Percentiles rank a stretch among this genome's conserved stretches.
phyloP scores from a whole-genome alignment of 2,329 filamentous ascomycete species.

The Fusarium zealandicum region DNA sequence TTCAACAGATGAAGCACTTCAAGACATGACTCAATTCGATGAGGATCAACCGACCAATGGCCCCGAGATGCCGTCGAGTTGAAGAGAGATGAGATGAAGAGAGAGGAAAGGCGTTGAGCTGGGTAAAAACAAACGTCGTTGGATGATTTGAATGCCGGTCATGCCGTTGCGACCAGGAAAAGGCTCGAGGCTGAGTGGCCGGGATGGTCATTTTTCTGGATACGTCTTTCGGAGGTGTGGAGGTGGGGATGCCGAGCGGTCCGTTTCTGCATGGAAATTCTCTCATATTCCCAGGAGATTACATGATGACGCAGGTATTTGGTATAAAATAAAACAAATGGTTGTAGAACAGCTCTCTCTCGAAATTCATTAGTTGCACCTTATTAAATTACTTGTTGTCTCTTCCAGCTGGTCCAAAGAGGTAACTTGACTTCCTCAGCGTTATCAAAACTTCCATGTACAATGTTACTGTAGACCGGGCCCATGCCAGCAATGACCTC shows the following conservation, averaged over 20 bases:
- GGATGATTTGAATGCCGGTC: slow-evolving; percentile 33
- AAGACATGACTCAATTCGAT: slow-evolving; percentile 34
- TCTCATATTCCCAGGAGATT: slow-evolving; percentile 33
- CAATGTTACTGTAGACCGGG: no score
- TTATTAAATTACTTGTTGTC: no score
- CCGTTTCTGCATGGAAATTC: slow-evolving; percentile 37
- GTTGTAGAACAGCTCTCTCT: no score
- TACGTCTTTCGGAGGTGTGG: slow-evolving; percentile 37
- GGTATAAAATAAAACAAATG: no score
- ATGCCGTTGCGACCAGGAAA: slow-evolving; percentile 40
- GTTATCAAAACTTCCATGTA: no score
- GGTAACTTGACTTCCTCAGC: no score
- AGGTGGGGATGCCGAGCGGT: slow-evolving; percentile 41
- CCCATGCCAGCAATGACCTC: slow-evolving; percentile 38
- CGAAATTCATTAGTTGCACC: no score
- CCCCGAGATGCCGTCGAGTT: slow-evolving; percentile 24
- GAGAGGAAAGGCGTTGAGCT: slow-evolving; percentile 6
- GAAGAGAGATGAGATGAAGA: slow-evolving; percentile 7
- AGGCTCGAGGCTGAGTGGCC: slow-evolving; percentile 36
- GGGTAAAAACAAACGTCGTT: slow-evolving; percentile 4
- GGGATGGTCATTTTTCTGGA: slow-evolving; percentile 31
- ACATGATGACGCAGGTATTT: not conserved
- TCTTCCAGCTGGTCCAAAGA: no score
- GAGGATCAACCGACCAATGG: slow-evolving; percentile 20
- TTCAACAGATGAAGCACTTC: slow-evolving; percentile 15